Base-by-base conservation (phyloP, 208 protist species). In the Giardia muris region DNA sequence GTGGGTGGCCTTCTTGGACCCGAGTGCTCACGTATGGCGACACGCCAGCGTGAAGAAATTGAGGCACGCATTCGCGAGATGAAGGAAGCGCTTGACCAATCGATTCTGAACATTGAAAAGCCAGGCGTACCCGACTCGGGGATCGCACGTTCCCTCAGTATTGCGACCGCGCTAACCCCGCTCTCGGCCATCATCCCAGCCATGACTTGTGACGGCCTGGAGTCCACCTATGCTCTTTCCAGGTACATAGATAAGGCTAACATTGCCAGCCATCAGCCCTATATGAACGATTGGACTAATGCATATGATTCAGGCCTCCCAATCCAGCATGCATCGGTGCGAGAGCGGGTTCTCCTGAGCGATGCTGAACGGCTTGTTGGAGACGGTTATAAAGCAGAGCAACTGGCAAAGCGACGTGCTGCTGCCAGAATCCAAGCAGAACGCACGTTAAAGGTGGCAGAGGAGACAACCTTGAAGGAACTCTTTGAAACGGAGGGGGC, bases 341-440 rank as follows among this genome's bases (percentile, higher is more conserved):
- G 86, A 43, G 3, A 89, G n/a, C 19, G 86, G 86, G 45, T 45
- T 89, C 3, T 43, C 4, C 19, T 89, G 3, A 43, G 3, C 3
- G 86, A 89, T 89, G 42, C 4, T 89, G 45, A 89, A 89, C 19
- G 45, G 42, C 86, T 89, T 89, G 86, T 10, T 43, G 19, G 45
- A 4, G 86, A 4, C 4, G 86, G 3, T 4, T 45, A 89, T 89
- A 22, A 4, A 89, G 86, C 42, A 46, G 42, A 89, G 42, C 19
- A 45, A 46, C n/a, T 89, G n/a, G 42, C 42, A 46, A 89, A 45
- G 4, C 86, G 19, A 4, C n/a, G 45, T 89, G 86, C 19, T 10
- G 19, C 86, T 4, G 39, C 45, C 3, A 22, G 19, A 89, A 89
- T 89, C 42, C 86, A 89, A 89, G 42, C 86, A 4, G 42, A 89